Percentiles rank a stretch among this genome's conserved stretches.
These are phyloP conservation scores for Hondaea fermentalgiana DNA, from an alignment of 108 stramenopile genomes.

Conservation along the genomic window DNA sequence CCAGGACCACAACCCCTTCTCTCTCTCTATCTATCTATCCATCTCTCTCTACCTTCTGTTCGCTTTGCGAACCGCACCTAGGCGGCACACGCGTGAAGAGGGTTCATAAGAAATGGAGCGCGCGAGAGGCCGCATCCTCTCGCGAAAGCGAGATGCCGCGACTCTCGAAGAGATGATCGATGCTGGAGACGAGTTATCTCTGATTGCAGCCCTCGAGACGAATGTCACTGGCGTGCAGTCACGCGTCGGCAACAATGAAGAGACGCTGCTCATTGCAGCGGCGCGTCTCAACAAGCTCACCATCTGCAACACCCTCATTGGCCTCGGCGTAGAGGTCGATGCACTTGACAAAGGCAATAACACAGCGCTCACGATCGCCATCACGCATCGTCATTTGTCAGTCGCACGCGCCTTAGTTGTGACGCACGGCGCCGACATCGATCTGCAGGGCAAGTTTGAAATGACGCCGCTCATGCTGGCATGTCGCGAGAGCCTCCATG, in stretches of 20 bases:
- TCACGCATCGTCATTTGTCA: conserved; percentile 15
- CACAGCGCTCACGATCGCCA: conserved; percentile 36
- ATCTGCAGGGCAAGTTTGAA: background rate
- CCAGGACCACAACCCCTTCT: no score
- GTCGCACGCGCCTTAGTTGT: conserved; percentile 32
- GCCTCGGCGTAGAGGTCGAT: background rate
- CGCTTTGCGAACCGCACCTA: no score
- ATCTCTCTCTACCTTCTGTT: no score
- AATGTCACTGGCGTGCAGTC: background rate
- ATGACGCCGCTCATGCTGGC: background rate
- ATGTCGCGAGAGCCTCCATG: background rate
- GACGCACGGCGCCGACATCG: conserved; percentile 35
- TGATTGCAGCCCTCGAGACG: no score
- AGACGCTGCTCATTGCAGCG: background rate
- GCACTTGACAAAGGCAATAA: conserved; percentile 20
- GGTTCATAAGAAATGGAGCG: no score
- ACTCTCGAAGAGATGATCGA: no score
- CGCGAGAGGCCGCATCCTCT: no score
- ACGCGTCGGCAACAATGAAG: background rate
- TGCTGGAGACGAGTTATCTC: no score
- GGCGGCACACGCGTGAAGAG: no score
- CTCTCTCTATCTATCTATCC: no score
- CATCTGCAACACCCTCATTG: background rate
- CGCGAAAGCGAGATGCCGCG: no score
- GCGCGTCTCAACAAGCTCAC: background rate